Conservation (phyloP, 306 rosid genomes). For the Begonia loranthoides region DNA sequence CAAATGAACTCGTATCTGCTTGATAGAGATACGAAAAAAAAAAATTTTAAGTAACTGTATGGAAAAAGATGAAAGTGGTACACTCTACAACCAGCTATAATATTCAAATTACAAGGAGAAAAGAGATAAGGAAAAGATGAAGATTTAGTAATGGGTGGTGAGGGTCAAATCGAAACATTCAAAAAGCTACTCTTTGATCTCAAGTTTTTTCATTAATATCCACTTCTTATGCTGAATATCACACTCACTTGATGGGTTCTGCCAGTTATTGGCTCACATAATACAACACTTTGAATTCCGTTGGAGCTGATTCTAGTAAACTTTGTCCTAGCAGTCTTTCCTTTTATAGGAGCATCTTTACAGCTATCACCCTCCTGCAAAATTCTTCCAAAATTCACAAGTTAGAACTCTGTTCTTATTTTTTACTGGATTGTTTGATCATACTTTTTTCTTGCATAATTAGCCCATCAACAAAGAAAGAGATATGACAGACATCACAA, state of each 20-base stretch:
- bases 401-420: background rate
- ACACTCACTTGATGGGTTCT: slow-evolving; percentile 67
- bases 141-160: too few relatives aligned
- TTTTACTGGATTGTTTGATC: background rate
- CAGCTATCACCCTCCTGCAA: slow-evolving; percentile 33
- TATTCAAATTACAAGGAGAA: too few relatives aligned
- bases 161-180: too few relatives aligned
- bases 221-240: too few relatives aligned
- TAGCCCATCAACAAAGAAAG: background rate
- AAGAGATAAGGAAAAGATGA: too few relatives aligned
- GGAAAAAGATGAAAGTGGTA: too few relatives aligned
- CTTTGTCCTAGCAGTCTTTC: slow-evolving; percentile 62
- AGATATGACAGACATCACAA: background rate
- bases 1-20: slow-evolving; percentile 81
- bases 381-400: slow-evolving; percentile 9
- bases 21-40: slow-evolving; percentile 2
- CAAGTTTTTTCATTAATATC: too few relatives aligned
- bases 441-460: background rate
- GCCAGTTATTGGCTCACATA: slow-evolving; percentile 76
- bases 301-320: slow-evolving; percentile 52
- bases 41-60: background rate
- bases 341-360: slow-evolving; percentile 27
- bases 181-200: too few relatives aligned
- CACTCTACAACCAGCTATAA: too few relatives aligned
- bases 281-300: slow-evolving; percentile 61